A percentile compares a stretch with the other conserved stretches of the same genome.
Conservation (phyloP, 345 rosid genomes). For the Passiflora organensis region DNA sequence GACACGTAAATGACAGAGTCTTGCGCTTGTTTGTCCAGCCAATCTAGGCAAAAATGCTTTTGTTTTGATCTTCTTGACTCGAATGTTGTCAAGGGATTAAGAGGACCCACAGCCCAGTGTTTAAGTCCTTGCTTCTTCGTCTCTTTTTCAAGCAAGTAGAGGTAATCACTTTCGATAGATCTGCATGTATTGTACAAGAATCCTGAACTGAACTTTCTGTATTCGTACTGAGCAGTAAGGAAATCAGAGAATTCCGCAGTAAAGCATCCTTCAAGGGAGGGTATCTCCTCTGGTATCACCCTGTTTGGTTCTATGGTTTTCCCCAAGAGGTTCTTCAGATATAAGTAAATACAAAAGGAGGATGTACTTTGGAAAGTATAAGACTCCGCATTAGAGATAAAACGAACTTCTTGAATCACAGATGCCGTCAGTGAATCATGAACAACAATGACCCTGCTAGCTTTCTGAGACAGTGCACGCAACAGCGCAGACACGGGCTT, state of each 20-base stretch:
- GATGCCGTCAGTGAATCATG: conserved; percentile 44
- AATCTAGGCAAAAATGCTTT: conserved; percentile 25
- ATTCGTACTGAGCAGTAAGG: conserved; percentile 15
- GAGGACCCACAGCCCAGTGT: conserved; percentile 47
- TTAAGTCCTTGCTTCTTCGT: background rate
- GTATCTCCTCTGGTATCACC: conserved; percentile 14
- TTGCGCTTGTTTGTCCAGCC: conserved; percentile 38
- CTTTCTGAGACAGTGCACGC: conserved; percentile 16
- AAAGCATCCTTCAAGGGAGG: conserved; percentile 45
- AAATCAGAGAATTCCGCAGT: conserved; percentile 29
- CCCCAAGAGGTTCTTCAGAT: conserved; percentile 16
- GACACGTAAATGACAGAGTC: conserved; percentile 42
- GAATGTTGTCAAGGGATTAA: conserved; percentile 26
- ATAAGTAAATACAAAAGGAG: conserved; percentile 26
- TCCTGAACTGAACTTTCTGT: conserved; percentile 18
- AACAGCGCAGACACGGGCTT: conserved; percentile 23
- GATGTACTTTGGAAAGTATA: conserved; percentile 43
- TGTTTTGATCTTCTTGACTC: background rate
- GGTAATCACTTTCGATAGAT: conserved; percentile 27
- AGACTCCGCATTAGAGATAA: conserved; percentile 29
- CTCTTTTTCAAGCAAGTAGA: conserved; percentile 26
- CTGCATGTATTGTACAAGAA: conserved; percentile 40
- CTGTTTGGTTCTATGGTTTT: conserved; percentile 1
- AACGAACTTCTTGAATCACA: conserved; percentile 29
- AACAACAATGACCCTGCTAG: conserved; percentile 29